These are phyloP conservation scores for Hygrophorus russula DNA, from an alignment of 768 basidiomycete genomes.

Conservation along the genomic window DNA sequence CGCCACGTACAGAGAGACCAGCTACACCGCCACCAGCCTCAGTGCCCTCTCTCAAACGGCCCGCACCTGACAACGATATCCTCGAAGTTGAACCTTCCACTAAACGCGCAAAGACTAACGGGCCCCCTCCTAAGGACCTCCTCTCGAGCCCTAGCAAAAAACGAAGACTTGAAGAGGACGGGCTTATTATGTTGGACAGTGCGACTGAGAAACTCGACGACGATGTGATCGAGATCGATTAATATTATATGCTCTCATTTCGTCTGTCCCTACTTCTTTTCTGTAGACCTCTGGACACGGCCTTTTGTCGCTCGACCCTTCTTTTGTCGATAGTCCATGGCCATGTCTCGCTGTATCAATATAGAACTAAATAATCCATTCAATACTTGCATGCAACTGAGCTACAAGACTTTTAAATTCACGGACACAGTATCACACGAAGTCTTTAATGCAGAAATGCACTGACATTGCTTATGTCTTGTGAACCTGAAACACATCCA, in stretches of 20 bases:
- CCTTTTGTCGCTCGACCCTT: background rate
- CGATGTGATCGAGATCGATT: conserved; percentile 50
- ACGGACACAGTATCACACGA: too few relatives aligned
- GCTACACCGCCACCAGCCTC: conserved; percentile 29
- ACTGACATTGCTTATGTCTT: too few relatives aligned
- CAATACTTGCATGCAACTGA: too few relatives aligned
- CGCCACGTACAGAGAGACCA: conserved; percentile 31
- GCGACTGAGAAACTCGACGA: conserved; percentile 42
- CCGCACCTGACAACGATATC: conserved; percentile 40
- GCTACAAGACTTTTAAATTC: too few relatives aligned
- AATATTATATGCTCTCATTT: conserved; percentile 13
- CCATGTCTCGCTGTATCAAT: too few relatives aligned
- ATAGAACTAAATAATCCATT: background rate
- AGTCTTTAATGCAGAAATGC: too few relatives aligned
- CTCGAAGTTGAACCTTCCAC: conserved; percentile 44
- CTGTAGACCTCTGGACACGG: too few relatives aligned
- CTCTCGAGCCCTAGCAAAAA: conserved; percentile 51
- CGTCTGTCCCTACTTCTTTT: background rate
- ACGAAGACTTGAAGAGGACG: conserved; percentile 60
- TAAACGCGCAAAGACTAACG: conserved; percentile 38
- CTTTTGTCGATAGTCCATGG: too few relatives aligned
- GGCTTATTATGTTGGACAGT: conserved; percentile 55
- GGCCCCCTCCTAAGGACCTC: conserved; percentile 13
- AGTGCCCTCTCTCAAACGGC: conserved; percentile 42
- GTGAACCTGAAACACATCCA: too few relatives aligned